Base-by-base conservation (phyloP, 2,329 filamentous ascomycete genomes). In the Phaeosphaeriaceae sp. region DNA sequence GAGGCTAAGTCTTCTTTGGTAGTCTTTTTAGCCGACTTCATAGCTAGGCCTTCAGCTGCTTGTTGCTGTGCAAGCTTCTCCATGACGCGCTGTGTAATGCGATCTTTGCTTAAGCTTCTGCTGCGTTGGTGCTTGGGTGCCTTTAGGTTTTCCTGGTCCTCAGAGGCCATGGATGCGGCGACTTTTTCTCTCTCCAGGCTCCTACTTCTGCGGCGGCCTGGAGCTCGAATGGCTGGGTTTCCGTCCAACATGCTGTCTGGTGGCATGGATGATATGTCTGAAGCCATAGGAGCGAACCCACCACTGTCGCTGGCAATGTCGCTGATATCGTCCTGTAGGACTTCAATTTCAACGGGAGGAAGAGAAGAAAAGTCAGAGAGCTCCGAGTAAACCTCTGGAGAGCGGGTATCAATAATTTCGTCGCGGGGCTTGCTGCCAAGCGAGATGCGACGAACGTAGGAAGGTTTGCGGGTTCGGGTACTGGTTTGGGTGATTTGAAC, bases 401-500 rank as follows among this genome's bases (percentile, higher is more conserved):
- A 60, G 40, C 55, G 61, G 37, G 56, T 49, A 30, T 52, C 48
- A 29, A 57, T 54, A 30, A 58, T 35, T 32, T 76, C 69, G 38
- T 70, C 68, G 51, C 72, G 78, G 58, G 66, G 75, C 66, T 75
- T 75, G 52, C 74, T 74, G 39, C 73, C 73, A 20, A 91, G 78
- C 36, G 87, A 87, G 54, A 89, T 89, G 58, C 86, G 85, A 56
- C 83, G 81, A 33, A 83, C 84, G 70, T 85, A 87, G 1, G 83
- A 90, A 15, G 87, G 82, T 74, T 88, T 92, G 64, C 88, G 52
- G 35, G 58, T 85, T 56, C 85, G 81, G 56, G 85, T 85, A 70
- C 85, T 88, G 48, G 87, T 87, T 74, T 94, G 89, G 48, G 90
- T 95, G 71, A 96, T 92, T 74, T 94, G 87, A 54, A 96, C 87